These are phyloP conservation scores for Fabrea salina DNA, from an alignment of 169 alveolate genomes.

Conservation along the genomic window DNA sequence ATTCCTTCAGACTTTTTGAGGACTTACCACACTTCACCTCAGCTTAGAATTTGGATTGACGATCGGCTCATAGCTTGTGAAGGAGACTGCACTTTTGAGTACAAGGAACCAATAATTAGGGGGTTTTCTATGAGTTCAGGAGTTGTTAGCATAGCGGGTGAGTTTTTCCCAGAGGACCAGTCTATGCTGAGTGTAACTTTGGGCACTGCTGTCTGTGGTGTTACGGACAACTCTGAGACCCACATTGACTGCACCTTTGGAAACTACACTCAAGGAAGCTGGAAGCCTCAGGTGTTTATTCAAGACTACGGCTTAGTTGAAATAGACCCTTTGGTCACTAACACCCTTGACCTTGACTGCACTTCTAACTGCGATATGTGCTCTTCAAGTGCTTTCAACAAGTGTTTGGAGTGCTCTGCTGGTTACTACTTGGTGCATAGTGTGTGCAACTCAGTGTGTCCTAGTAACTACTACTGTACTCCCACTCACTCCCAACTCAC, in stretches of 20 bases:
- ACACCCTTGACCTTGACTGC: background rate
- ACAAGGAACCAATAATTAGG: background rate
- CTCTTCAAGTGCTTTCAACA: too few species aligned
- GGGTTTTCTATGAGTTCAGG: background rate
- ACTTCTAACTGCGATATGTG: too few species aligned
- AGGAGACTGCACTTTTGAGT: conserved; percentile 6
- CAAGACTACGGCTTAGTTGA: background rate
- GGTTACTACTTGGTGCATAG: too few species aligned
- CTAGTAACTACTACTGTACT: too few species aligned
- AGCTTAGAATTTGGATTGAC: background rate
- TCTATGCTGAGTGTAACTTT: background rate
- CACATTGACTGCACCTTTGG: background rate
- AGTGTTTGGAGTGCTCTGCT: too few species aligned
- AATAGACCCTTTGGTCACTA: background rate
- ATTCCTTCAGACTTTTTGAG: conserved; percentile 31
- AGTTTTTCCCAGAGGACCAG: background rate
- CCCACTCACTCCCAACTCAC: too few species aligned
- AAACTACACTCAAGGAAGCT: background rate
- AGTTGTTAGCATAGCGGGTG: background rate
- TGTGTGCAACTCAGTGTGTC: too few species aligned
- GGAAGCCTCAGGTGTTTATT: background rate
- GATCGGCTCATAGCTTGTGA: background rate
- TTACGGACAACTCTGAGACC: background rate
- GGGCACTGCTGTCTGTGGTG: background rate
- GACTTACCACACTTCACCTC: background rate